Percentiles rank a stretch among this genome's conserved stretches.
Conservation (phyloP, 2,329 filamentous ascomycete species). For the Xylariaceae sp. region DNA sequence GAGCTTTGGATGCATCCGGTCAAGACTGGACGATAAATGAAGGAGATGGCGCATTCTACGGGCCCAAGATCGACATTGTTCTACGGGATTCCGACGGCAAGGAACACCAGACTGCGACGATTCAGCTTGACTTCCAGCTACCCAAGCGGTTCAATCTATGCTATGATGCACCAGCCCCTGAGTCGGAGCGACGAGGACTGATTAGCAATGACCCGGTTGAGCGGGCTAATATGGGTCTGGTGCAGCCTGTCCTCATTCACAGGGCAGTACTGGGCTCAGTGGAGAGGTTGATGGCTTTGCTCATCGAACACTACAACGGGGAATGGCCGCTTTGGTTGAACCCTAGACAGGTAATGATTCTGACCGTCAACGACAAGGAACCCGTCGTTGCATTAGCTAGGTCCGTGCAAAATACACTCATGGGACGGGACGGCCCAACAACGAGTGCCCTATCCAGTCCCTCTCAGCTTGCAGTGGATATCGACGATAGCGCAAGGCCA, state of each 20-base stretch:
- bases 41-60: conserved; percentile 86
- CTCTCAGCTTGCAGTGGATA: conserved; percentile 62
- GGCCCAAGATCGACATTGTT: conserved; percentile 87
- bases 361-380: conserved; percentile 64
- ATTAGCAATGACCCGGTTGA: conserved; percentile 44
- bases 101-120: conserved; percentile 83
- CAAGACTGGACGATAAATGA: conserved; percentile 70
- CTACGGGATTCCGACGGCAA: conserved; percentile 76
- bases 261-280: conserved; percentile 80
- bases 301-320: conserved; percentile 79
- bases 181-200: conserved; percentile 51
- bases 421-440: conserved; percentile 37
- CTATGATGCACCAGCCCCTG: conserved; percentile 67
- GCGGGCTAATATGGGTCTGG: conserved; percentile 51
- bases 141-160: conserved; percentile 75
- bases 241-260: conserved; percentile 76
- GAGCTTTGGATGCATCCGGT: conserved; percentile 59
- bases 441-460: conserved; percentile 45
- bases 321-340: conserved; percentile 87
- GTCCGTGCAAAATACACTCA: conserved; percentile 44
- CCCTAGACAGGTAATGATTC: conserved; percentile 69
- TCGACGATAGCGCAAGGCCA: conserved; percentile 60
- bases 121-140: conserved; percentile 87
- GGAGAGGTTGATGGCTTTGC: conserved; percentile 77
- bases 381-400: conserved; percentile 48